Conservation (phyloP, 176 grass and related monocot genomes). For the Phyllostachys edulis region DNA sequence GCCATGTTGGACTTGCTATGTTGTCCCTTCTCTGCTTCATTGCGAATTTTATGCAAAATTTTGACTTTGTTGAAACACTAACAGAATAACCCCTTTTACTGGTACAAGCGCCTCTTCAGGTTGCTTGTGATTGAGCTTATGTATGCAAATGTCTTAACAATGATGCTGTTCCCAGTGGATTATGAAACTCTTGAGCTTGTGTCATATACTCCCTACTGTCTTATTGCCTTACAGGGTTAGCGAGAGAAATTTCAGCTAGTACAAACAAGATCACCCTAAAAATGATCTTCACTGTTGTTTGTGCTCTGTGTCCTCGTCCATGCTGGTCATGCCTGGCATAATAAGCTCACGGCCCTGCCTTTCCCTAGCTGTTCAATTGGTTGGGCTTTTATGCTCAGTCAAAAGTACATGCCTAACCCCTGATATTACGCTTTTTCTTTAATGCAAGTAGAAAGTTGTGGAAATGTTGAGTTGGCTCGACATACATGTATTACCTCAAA, state of each 20-base stretch:
- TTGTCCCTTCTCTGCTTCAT: background rate
- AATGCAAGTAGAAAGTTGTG: background rate
- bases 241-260: background rate
- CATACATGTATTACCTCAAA: background rate
- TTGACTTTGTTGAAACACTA: background rate
- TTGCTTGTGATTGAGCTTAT: background rate
- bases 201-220: background rate
- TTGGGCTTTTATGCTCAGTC: background rate
- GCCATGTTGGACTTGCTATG: background rate
- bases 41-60: background rate
- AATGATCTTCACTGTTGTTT: background rate
- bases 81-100: background rate
- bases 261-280: background rate
- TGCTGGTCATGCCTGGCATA: background rate
- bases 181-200: background rate
- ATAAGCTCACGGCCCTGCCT: background rate
- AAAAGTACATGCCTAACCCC: background rate
- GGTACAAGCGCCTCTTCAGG: conserved; percentile 2
- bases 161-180: background rate
- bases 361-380: background rate
- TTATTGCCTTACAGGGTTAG: background rate
- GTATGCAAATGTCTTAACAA: background rate
- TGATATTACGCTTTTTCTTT: background rate
- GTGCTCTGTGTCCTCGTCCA: background rate
- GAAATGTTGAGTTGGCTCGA: background rate